phyloP scores from a whole-genome alignment of 768 basidiomycete species.

The Clavaria fumosa region DNA sequence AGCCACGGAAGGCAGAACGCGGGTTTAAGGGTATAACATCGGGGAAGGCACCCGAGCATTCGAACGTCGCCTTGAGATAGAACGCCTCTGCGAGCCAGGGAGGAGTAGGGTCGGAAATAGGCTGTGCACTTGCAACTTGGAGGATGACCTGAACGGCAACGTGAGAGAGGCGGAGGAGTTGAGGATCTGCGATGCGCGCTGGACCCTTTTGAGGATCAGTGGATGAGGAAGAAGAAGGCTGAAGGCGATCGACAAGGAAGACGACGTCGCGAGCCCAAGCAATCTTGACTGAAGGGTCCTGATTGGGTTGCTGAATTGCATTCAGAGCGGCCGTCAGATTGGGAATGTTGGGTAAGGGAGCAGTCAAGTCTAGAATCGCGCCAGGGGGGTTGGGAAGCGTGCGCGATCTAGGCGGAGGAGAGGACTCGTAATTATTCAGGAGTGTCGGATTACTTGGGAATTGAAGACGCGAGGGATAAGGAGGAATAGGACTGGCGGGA shows the following conservation, averaged over 20 bases:
- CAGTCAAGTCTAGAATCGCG: slow-evolving; percentile 38
- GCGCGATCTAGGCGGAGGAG: too few species aligned
- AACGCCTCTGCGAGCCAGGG: slow-evolving; percentile 53
- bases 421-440: too few species aligned
- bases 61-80: slow-evolving; percentile 63
- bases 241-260: slow-evolving; percentile 54
- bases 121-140: slow-evolving; percentile 28
- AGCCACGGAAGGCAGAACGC: slow-evolving; percentile 75
- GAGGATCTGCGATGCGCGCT: slow-evolving; percentile 38
- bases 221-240: slow-evolving; percentile 19
- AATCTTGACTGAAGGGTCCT: slow-evolving; percentile 47
- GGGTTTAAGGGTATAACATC: slow-evolving; percentile 50
- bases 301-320: slow-evolving; percentile 35
- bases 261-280: slow-evolving; percentile 77
- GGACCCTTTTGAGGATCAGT: slow-evolving; percentile 37
- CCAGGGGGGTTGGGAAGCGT: slow-evolving; percentile 20
- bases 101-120: slow-evolving; percentile 15
- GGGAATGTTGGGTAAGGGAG: slow-evolving; percentile 49
- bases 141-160: slow-evolving; percentile 54
- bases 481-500: slow-evolving; percentile 11
- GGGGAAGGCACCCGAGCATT: slow-evolving; percentile 56
- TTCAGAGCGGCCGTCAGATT: slow-evolving; percentile 37
- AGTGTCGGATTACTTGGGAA: too few species aligned
- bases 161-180: slow-evolving; percentile 42
- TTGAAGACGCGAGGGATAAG: slow-evolving; percentile 13